Percentiles rank a stretch among this genome's conserved stretches.
phyloP scores from a whole-genome alignment of 768 basidiomycete genomes.

The Suillus occidentalis region DNA sequence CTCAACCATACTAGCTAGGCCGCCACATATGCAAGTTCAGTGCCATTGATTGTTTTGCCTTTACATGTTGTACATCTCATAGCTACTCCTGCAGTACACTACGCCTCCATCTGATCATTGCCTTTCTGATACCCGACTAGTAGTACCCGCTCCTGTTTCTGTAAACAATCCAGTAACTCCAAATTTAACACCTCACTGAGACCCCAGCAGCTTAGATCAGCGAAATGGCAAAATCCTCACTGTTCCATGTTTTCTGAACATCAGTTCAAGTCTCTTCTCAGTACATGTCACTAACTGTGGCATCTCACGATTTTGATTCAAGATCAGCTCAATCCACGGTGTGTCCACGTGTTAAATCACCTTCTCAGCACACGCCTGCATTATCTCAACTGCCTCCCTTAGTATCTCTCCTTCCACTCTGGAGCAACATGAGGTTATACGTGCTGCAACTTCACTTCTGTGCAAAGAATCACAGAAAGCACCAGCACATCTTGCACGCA shows the following conservation, averaged over 20 bases:
- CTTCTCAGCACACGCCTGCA: slow-evolving; percentile 40
- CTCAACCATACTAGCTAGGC: too few relatives aligned
- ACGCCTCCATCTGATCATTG: slow-evolving; percentile 32
- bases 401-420: slow-evolving; percentile 44
- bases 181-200: slow-evolving; percentile 32
- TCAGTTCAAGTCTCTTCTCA: too few relatives aligned
- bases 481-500: slow-evolving; percentile 53
- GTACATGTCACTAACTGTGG: too few relatives aligned
- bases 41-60: too few relatives aligned
- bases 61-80: too few relatives aligned
- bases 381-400: slow-evolving; percentile 60
- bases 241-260: too few relatives aligned
- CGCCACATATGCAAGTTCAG: too few relatives aligned
- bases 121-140: slow-evolving; percentile 30
- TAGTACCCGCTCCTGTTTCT: slow-evolving; percentile 8
- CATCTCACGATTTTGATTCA: too few relatives aligned
- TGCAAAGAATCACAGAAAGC: slow-evolving; percentile 67
- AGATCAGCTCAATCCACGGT: slow-evolving; percentile 36
- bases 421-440: slow-evolving; percentile 67
- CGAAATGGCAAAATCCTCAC: too few relatives aligned
- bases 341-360: slow-evolving; percentile 46
- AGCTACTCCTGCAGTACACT: slow-evolving; percentile 9
- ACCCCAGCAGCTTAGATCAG: slow-evolving; percentile 31
- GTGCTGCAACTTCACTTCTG: slow-evolving; percentile 60
- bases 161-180: slow-evolving; percentile 12